Evolutionary conservation across 148 eudicot species (phyloP).

Genomic region (Nyssa sinensis): DNA sequence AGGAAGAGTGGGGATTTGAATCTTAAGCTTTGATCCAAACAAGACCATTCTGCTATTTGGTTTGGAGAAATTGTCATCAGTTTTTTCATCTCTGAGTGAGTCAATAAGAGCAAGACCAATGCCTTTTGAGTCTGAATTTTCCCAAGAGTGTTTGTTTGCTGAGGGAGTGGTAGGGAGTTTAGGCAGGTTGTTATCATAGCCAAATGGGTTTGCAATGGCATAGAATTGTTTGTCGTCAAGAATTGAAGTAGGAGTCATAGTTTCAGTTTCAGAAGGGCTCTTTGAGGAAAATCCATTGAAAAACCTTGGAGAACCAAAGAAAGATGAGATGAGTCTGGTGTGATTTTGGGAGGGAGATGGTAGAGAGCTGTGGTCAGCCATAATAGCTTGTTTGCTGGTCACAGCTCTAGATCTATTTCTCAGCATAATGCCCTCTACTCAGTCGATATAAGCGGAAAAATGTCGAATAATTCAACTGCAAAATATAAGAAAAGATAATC

Average conservation of each 20-base stretch:
- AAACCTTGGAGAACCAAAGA: conserved; percentile 57
- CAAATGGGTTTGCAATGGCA: conserved; percentile 35
- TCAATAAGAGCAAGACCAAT: conserved; percentile 71
- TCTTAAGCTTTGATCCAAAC: conserved; percentile 75
- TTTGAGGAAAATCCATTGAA: conserved; percentile 42
- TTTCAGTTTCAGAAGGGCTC: conserved; percentile 25
- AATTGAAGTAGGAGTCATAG: conserved; percentile 68
- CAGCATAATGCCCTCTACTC: conserved; percentile 34
- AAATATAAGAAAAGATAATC: conserved; percentile 1
- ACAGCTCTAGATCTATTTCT: conserved; percentile 73
- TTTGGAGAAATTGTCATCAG: conserved; percentile 23
- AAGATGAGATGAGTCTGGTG: conserved; percentile 50
- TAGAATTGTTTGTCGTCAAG: conserved; percentile 48
- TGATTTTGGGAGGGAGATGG: conserved; percentile 42
- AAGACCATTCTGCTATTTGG: conserved; percentile 48
- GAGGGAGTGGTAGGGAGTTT: conserved; percentile 20
- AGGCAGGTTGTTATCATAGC: conserved; percentile 22
- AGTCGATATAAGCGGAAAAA: neutral
- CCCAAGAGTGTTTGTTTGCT: conserved; percentile 35
- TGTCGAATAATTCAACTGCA: neutral
- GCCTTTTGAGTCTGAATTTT: conserved; percentile 38
- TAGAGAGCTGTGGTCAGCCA: conserved; percentile 43
- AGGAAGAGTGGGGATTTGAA: conserved; percentile 55
- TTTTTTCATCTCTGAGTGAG: conserved; percentile 27
- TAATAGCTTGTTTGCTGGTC: conserved; percentile 43